Conservation (phyloP, 2,329 filamentous ascomycete species). For the Acephala macrosclerotiorum region DNA sequence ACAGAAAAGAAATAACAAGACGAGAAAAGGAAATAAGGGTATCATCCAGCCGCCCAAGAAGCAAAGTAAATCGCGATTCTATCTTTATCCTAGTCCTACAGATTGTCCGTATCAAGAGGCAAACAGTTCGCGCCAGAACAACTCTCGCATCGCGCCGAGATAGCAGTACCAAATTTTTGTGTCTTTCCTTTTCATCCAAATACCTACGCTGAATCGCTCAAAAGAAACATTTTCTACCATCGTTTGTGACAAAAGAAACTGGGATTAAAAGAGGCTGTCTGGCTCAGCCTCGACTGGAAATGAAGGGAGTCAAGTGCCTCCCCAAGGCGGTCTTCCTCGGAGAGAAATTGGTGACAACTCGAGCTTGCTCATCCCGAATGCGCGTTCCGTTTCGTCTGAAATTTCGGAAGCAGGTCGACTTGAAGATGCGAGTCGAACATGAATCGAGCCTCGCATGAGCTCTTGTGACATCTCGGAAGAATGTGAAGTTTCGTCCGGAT, state of each 20-base stretch:
- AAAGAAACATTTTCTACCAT: not conserved
- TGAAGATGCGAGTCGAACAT: not conserved
- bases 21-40: not conserved
- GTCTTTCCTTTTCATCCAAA: not conserved
- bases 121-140: no score
- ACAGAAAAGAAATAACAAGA: not conserved
- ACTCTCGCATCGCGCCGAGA: not conserved
- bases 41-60: conserved; percentile 7
- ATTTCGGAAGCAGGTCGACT: not conserved
- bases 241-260: not conserved
- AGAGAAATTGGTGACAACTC: not conserved
- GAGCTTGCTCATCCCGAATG: not conserved
- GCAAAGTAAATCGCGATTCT: not conserved
- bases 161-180: not conserved
- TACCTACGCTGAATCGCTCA: not conserved
- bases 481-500: not conserved
- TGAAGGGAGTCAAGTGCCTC: not conserved
- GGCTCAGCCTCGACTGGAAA: not conserved
- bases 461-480: conserved; percentile 1
- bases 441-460: not conserved
- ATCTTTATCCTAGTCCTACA: conserved; percentile 10
- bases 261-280: not conserved
- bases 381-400: not conserved
- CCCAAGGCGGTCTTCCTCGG: not conserved
- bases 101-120: not conserved